These are phyloP conservation scores for Cladosporium austrohemisphaericum DNA, from an alignment of 2,329 filamentous ascomycete genomes.

Conservation along the genomic window DNA sequence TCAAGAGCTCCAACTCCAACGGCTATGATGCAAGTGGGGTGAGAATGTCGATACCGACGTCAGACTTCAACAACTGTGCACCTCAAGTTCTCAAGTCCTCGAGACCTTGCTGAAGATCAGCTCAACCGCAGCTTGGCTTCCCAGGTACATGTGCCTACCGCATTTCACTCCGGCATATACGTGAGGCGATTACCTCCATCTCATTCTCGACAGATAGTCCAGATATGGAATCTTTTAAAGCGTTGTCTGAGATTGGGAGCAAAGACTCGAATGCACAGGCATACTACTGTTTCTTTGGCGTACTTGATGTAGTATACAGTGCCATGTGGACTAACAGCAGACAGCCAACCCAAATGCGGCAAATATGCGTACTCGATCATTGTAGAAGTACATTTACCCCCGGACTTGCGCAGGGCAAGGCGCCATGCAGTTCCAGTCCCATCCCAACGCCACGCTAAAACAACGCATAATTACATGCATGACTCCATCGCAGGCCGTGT, in stretches of 20 bases:
- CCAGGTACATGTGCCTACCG: not conserved
- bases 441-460: constrained; percentile 30
- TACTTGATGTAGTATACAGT: too few relatives aligned
- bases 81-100: not conserved
- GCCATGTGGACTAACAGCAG: too few relatives aligned
- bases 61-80: not conserved
- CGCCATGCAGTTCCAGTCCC: not conserved
- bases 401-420: not conserved
- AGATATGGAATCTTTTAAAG: too few relatives aligned
- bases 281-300: too few relatives aligned
- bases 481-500: not conserved
- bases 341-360: too few relatives aligned
- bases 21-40: constrained; percentile 10
- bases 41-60: constrained; percentile 1
- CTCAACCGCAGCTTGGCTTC: constrained; percentile 1
- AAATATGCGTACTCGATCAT: too few relatives aligned
- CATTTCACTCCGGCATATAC: too few relatives aligned
- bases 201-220: too few relatives aligned
- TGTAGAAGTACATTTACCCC: too few relatives aligned
- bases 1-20: not conserved
- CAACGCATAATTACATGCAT: not conserved
- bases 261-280: too few relatives aligned
- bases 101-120: not conserved
- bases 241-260: too few relatives aligned
- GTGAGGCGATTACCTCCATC: too few relatives aligned